Evolutionary conservation across 108 stramenopile genomes (phyloP).

Genomic region (Asterionellopsis glacialis): DNA sequence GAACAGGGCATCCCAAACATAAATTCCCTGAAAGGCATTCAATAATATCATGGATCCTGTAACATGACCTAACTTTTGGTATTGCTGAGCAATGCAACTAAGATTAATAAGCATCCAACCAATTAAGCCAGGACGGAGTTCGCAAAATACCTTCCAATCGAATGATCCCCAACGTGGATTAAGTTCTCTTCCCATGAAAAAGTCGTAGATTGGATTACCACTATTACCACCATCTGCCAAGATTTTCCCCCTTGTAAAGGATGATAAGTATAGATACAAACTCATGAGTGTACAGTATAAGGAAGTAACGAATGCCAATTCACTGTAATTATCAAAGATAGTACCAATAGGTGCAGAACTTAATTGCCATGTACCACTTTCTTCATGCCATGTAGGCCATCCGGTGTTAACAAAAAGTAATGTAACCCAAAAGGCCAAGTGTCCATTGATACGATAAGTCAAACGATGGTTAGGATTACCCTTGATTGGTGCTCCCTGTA

Average conservation of each 20-base stretch:
- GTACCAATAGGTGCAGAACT: slow-evolving; percentile 54
- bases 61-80: slow-evolving; percentile 63
- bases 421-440: slow-evolving; percentile 91
- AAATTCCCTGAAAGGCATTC: slow-evolving; percentile 87
- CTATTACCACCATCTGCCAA: slow-evolving; percentile 85
- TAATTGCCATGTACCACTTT: slow-evolving; percentile 22
- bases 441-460: slow-evolving; percentile 90
- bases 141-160: slow-evolving; percentile 98
- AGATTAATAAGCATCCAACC: slow-evolving; percentile 91
- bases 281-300: slow-evolving; percentile 51
- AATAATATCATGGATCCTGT: slow-evolving; percentile 88
- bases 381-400: slow-evolving; percentile 36
- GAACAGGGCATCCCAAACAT: slow-evolving; percentile 97
- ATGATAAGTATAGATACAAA: slow-evolving; percentile 68
- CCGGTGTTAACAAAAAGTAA: slow-evolving; percentile 47
- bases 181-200: slow-evolving; percentile 96
- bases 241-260: slow-evolving; percentile 52
- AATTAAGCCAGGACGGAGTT: slow-evolving; percentile 92
- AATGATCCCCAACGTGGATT: slow-evolving; percentile 87
- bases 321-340: slow-evolving; percentile 74
- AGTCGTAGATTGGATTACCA: slow-evolving; percentile 86
- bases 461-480: slow-evolving; percentile 46
- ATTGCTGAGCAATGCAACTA: slow-evolving; percentile 80
- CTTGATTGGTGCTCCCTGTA: slow-evolving; percentile 64
- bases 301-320: slow-evolving; percentile 62